Percentiles rank a stretch among this genome's conserved stretches.
These are phyloP conservation scores for Euphorbia peplus DNA, from an alignment of 345 rosid species.

Conservation along the genomic window DNA sequence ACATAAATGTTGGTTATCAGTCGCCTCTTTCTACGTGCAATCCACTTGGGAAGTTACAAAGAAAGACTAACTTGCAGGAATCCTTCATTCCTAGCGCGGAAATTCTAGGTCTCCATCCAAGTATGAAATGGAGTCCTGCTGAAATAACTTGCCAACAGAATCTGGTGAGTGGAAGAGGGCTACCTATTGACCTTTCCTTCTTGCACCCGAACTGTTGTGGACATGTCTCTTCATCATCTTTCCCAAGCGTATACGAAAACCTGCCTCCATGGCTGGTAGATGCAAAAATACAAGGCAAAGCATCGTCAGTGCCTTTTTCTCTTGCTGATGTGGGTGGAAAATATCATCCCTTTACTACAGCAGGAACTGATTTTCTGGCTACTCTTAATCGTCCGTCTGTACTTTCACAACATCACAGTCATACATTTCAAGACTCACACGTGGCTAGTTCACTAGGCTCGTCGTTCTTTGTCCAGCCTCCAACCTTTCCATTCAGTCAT, in stretches of 20 bases:
- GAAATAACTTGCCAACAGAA: slow-evolving; percentile 27
- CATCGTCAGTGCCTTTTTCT: slow-evolving; percentile 19
- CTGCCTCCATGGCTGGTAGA: slow-evolving; percentile 40
- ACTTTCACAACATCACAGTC: slow-evolving; percentile 18
- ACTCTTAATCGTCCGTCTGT: slow-evolving; percentile 10
- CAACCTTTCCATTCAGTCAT: slow-evolving; percentile 25
- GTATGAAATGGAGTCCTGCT: slow-evolving; percentile 23
- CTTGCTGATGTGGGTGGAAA: slow-evolving; percentile 19
- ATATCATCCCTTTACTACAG: slow-evolving; percentile 15
- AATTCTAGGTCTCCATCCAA: slow-evolving; percentile 16
- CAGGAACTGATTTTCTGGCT: slow-evolving; percentile 20
- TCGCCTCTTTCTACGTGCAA: too few relatives aligned
- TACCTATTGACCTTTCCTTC: slow-evolving; percentile 42
- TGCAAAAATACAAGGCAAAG: slow-evolving; percentile 22
- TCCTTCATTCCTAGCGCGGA: too few relatives aligned
- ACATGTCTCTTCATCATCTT: slow-evolving; percentile 28
- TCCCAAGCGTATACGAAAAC: slow-evolving; percentile 31
- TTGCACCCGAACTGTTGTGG: slow-evolving; percentile 30
- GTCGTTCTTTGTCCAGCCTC: slow-evolving; percentile 20
- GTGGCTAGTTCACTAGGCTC: slow-evolving; percentile 31
- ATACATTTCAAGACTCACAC: slow-evolving; percentile 12
- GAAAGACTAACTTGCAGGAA: too few relatives aligned
- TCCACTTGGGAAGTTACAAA: too few relatives aligned
- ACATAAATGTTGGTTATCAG: too few relatives aligned
- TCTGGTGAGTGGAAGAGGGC: slow-evolving; percentile 26